These are phyloP conservation scores for Fusarium sp. DNA, from an alignment of 2,329 filamentous ascomycete genomes.

Conservation along the genomic window DNA sequence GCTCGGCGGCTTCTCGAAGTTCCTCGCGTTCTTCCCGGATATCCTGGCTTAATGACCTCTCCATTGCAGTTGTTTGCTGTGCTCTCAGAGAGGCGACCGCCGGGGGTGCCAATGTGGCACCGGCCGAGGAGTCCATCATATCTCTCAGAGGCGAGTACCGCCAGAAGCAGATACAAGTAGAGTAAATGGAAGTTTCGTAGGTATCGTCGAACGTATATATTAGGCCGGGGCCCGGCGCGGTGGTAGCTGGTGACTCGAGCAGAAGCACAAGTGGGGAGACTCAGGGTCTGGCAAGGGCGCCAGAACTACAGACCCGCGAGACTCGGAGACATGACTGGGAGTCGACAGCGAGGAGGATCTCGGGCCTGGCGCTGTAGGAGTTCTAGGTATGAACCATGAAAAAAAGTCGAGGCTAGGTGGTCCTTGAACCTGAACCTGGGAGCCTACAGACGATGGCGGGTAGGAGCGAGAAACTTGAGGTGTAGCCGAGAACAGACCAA, in stretches of 20 bases:
- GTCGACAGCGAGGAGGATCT: constrained; percentile 49
- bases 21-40: constrained; percentile 95
- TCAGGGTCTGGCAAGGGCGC: constrained; percentile 60
- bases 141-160: constrained; percentile 19
- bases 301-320: constrained; percentile 62
- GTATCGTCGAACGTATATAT: constrained; percentile 34
- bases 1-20: constrained; percentile 93
- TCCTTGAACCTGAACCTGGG: constrained; percentile 22
- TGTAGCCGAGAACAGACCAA: constrained; percentile 36
- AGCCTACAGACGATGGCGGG: constrained; percentile 16
- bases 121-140: constrained; percentile 57
- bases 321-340: constrained; percentile 62
- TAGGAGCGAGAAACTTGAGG: constrained; percentile 16
- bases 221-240: constrained; percentile 31
- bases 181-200: constrained; percentile 35
- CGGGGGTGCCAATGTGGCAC: constrained; percentile 63
- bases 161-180: constrained; percentile 14
- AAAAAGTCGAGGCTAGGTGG: constrained; percentile 12
- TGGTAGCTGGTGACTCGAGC: constrained; percentile 34
- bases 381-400: constrained; percentile 20
- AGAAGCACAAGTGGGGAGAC: constrained; percentile 48
- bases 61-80: constrained; percentile 66
- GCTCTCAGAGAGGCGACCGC: constrained; percentile 66
- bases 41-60: constrained; percentile 82
- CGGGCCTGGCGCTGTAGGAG: constrained; percentile 45